Base-by-base conservation (phyloP, 2,329 filamentous ascomycete species). In the Diplodia sapinea region DNA sequence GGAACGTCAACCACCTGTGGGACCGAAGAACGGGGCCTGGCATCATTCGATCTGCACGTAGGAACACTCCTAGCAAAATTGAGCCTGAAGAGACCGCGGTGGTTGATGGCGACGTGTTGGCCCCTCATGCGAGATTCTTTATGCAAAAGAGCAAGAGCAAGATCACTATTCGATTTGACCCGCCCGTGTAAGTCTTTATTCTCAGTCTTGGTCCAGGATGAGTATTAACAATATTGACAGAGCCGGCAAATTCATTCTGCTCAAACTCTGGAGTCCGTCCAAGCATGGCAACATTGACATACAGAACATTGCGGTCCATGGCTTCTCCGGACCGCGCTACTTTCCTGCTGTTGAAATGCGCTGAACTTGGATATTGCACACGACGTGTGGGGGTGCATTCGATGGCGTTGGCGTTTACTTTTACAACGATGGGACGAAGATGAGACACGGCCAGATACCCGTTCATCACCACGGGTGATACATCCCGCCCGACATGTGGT, bases 201-300 rank as follows among this genome's bases (percentile, higher is more conserved):
- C 26, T 0, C 15, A 12, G 2, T 40, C 7, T 5, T 20, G 11
- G 20, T 9, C 23, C 6, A 2, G 15, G 12, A 9, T 36, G 17
- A 9, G 55, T 3, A 23, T 68, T 70, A 62, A 69, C 43, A 17
- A 4, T 23, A 8, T 29, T 13, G 50, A 38, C 69, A 87, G 85
- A 9, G 92, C 91, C 12, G 92, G 91, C 5, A 87, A 92, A 67
- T 96, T 91, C 76, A 90, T 98, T 64, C 80, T 97, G 51, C 83
- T 98, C 70, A 97, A 97, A 82, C 87, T 97, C 77, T 97, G 93
- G 91, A 93, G 89, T 73, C 91, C 91, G 1, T 87, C 87, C 68
- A 86, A 88, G 31, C 87, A 89, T 57, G 84, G 86, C 4, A 96
- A 96, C 73, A 96, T 97, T 70, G 93, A 97, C 75, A 93, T 98